These are phyloP conservation scores for Fusarium mundagurra DNA, from an alignment of 2,329 filamentous ascomycete genomes.

Conservation along the genomic window DNA sequence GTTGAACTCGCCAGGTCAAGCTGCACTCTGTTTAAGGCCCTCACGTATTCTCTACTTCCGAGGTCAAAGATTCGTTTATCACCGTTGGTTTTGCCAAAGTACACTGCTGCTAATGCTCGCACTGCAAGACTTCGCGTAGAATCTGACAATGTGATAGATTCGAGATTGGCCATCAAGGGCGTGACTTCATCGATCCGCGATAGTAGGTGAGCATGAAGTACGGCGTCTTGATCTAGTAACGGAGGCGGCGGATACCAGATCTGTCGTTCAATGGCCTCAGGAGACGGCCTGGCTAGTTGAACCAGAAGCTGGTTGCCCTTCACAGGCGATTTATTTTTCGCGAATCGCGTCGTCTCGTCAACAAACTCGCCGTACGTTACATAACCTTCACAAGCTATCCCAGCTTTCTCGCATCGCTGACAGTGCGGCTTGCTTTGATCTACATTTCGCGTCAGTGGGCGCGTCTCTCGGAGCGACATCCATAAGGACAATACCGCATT, in stretches of 20 bases:
- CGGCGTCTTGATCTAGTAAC: neutral
- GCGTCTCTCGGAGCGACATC: too few relatives aligned
- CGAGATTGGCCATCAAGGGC: slow-evolving; percentile 4
- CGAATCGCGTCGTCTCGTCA: slow-evolving; percentile 8
- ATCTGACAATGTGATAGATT: neutral
- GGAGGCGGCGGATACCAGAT: accelerated
- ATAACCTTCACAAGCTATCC: slow-evolving; percentile 5
- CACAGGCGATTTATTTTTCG: accelerated
- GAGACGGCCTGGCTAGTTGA: accelerated
- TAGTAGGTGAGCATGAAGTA: slow-evolving; percentile 8
- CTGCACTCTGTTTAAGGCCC: neutral
- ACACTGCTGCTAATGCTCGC: slow-evolving; percentile 7
- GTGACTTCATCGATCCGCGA: slow-evolving; percentile 5
- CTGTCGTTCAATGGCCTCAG: neutral
- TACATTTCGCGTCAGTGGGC: neutral
- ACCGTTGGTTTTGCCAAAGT: slow-evolving; percentile 12
- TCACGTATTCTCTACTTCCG: neutral
- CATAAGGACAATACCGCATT: slow-evolving; percentile 4
- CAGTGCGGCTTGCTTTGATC: slow-evolving; percentile 17
- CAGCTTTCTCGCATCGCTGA: slow-evolving; percentile 7
- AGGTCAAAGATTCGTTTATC: neutral
- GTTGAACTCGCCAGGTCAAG: neutral
- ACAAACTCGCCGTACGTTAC: slow-evolving; percentile 1
- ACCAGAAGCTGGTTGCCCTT: neutral
- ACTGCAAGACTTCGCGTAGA: slow-evolving; percentile 2